A percentile compares a stretch with the other conserved stretches of the same genome.
phyloP scores from a whole-genome alignment of 1,139 yeast species.

The Taphrina flavorubra region DNA sequence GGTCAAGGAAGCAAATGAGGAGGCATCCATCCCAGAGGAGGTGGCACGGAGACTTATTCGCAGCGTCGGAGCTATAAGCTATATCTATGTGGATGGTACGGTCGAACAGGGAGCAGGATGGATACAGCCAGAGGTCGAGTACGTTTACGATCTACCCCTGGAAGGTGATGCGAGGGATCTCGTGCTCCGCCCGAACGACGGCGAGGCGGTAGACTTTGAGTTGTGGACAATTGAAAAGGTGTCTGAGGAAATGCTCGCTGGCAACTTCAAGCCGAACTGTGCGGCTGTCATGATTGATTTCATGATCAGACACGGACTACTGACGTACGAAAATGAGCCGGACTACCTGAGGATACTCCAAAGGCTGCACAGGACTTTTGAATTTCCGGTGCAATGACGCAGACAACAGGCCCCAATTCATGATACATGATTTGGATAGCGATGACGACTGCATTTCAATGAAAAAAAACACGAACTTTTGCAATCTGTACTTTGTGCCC shows the following conservation, averaged over 20 bases:
- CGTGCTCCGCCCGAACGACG: slow-evolving; percentile 76
- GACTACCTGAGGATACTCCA: slow-evolving; percentile 63
- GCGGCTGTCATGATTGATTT: slow-evolving; percentile 81
- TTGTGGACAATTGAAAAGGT: slow-evolving; percentile 69
- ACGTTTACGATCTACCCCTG: slow-evolving; percentile 67
- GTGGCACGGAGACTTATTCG: slow-evolving; percentile 58
- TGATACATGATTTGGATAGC: too few species aligned
- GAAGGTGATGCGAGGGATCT: slow-evolving; percentile 50
- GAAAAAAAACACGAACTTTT: too few species aligned
- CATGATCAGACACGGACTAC: slow-evolving; percentile 75
- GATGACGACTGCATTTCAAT: too few species aligned
- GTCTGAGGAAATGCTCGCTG: slow-evolving; percentile 56
- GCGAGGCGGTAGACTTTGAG: slow-evolving; percentile 78
- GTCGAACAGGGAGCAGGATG: slow-evolving; percentile 53
- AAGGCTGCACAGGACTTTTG: slow-evolving; percentile 70
- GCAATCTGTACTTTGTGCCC: too few species aligned
- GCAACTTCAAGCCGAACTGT: slow-evolving; percentile 87
- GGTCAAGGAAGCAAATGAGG: slow-evolving; percentile 85
- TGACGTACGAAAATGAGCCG: slow-evolving; percentile 67
- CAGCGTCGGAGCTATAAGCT: slow-evolving; percentile 72
- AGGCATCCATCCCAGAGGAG: slow-evolving; percentile 72
- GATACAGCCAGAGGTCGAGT: slow-evolving; percentile 75
- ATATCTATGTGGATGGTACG: slow-evolving; percentile 59
- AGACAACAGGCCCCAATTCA: too few species aligned
- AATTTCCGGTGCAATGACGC: slow-evolving; percentile 63